Percentiles rank a stretch among this genome's conserved stretches.
Evolutionary conservation across 768 basidiomycete species (phyloP).

Genomic region (Tremella fuciformis): DNA sequence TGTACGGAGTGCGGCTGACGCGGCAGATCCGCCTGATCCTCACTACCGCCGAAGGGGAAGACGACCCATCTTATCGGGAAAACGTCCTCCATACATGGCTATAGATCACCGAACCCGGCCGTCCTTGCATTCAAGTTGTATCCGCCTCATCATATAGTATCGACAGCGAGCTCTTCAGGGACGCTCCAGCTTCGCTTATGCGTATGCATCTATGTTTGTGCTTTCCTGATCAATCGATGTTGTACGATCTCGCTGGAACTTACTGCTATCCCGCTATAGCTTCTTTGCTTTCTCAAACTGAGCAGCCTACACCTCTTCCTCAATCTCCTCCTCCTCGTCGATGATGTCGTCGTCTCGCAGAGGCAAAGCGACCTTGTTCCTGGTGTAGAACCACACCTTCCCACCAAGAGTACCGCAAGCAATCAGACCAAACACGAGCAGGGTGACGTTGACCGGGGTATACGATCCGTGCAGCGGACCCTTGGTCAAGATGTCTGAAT

Average conservation of each 20-base stretch:
- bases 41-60: conserved; percentile 63
- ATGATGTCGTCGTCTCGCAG: conserved; percentile 1
- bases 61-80: conserved; percentile 60
- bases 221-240: too few species aligned
- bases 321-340: conserved; percentile 9
- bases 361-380: conserved; percentile 10
- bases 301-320: conserved; percentile 5
- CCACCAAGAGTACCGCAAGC: conserved; percentile 20
- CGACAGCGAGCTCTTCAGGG: too few species aligned
- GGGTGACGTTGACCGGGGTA: conserved; percentile 40
- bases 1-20: not conserved
- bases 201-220: too few species aligned
- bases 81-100: conserved; percentile 61
- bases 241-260: too few species aligned
- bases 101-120: conserved; percentile 1
- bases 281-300: not conserved
- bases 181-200: too few species aligned
- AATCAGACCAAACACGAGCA: conserved; percentile 37
- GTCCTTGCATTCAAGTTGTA: too few species aligned
- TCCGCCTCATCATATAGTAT: too few species aligned
- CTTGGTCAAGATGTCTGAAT: conserved; percentile 46
- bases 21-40: conserved; percentile 74
- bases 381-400: conserved; percentile 14
- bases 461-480: conserved; percentile 47
- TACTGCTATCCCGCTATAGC: too few species aligned